Evolutionary conservation across 192 early-diverging fungal species (phyloP).

Genomic region (Rhizoclosmatium sp.): DNA sequence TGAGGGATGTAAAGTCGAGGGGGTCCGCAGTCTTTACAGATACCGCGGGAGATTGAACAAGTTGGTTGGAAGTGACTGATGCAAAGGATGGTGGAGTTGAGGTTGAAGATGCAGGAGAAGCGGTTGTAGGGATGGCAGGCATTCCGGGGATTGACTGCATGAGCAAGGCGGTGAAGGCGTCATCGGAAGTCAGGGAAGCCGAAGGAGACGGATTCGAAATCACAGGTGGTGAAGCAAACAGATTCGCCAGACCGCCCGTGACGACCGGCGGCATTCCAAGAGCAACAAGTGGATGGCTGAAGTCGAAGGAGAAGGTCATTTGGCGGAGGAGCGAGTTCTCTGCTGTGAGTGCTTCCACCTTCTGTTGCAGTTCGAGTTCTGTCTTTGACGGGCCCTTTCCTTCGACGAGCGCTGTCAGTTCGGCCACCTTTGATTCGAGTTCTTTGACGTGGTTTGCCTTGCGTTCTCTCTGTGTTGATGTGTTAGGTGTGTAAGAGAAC

Average conservation of each 20-base stretch:
- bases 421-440: conserved; percentile 14
- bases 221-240: background rate
- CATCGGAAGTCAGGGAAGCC: background rate
- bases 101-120: background rate
- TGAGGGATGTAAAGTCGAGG: background rate
- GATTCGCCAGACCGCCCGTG: background rate
- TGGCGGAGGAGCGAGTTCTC: conserved; percentile 27
- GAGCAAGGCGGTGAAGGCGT: background rate
- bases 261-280: background rate
- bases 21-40: background rate
- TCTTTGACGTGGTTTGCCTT: conserved; percentile 34
- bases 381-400: background rate
- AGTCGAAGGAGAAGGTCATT: conserved; percentile 33
- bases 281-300: background rate
- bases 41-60: background rate
- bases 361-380: conserved; percentile 2
- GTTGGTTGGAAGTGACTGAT: background rate
- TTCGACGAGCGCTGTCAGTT: conserved; percentile 13
- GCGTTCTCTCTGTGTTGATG: conserved; percentile 21
- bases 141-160: background rate
- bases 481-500: background rate
- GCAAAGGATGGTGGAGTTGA: background rate
- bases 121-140: background rate
- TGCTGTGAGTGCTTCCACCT: conserved; percentile 7
- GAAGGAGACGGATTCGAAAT: background rate